These are phyloP conservation scores for Cladophialophora exuberans DNA, from an alignment of 2,329 filamentous ascomycete species.

Conservation along the genomic window DNA sequence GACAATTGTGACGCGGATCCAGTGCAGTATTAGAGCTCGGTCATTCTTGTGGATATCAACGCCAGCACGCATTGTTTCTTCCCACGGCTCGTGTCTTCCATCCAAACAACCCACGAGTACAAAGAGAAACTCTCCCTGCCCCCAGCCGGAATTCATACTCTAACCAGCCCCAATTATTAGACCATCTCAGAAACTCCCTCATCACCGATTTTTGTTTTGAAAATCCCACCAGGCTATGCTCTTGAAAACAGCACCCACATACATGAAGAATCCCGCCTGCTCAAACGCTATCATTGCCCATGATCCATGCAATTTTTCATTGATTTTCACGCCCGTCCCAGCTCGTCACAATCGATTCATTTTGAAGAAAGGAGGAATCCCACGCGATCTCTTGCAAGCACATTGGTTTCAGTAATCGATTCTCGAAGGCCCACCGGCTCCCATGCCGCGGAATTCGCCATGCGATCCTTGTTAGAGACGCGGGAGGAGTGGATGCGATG, in stretches of 20 bases:
- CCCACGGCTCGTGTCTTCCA: neutral
- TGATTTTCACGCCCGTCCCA: neutral
- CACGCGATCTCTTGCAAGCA: slow-evolving; percentile 27
- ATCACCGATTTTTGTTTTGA: slow-evolving; percentile 4
- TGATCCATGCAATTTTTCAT: slow-evolving; percentile 4
- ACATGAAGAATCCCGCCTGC: slow-evolving; percentile 13
- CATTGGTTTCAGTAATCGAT: slow-evolving; percentile 17
- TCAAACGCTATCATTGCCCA: slow-evolving; percentile 16
- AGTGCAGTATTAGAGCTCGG: too few species aligned
- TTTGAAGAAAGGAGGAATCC: slow-evolving; percentile 28
- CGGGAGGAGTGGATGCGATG: slow-evolving; percentile 19
- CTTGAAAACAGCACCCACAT: slow-evolving; percentile 1
- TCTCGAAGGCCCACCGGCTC: slow-evolving; percentile 30
- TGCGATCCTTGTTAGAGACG: slow-evolving; percentile 28
- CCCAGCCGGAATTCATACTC: slow-evolving; percentile 8
- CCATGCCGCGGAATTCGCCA: slow-evolving; percentile 28
- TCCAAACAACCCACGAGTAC: slow-evolving; percentile 5
- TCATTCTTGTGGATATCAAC: too few species aligned
- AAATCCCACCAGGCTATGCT: slow-evolving; percentile 7
- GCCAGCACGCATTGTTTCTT: neutral
- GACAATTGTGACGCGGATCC: too few species aligned
- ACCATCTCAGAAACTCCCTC: neutral
- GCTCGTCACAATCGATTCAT: slow-evolving; percentile 2
- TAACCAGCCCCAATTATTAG: slow-evolving; percentile 11
- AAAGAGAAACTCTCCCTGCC: slow-evolving; percentile 2